These are phyloP conservation scores for Sesbania bispinosa DNA, from an alignment of 306 rosid genomes.

Conservation along the genomic window DNA sequence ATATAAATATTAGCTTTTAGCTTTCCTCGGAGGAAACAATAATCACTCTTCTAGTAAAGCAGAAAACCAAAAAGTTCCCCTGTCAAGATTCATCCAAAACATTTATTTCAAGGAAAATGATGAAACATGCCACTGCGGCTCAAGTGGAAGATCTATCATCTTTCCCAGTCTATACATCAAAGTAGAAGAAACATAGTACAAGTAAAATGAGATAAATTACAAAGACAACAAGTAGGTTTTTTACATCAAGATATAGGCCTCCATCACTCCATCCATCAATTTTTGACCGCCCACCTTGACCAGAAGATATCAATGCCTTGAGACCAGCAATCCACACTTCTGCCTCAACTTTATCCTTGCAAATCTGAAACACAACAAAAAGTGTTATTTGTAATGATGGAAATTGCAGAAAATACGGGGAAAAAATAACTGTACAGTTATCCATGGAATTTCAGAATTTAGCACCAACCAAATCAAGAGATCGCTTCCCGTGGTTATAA, in stretches of 20 bases:
- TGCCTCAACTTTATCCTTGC: constrained; percentile 95
- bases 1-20: neutral
- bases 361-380: constrained; percentile 54
- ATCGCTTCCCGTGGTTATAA: constrained; percentile 91
- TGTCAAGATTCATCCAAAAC: neutral
- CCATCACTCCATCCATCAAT: constrained; percentile 99
- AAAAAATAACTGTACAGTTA: neutral
- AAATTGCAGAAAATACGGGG: constrained; percentile 8
- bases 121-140: constrained; percentile 12
- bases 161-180: neutral
- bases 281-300: constrained; percentile 94
- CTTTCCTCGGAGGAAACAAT: neutral
- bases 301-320: constrained; percentile 65
- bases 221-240: constrained; percentile 30
- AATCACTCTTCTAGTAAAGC: neutral
- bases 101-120: constrained; percentile 16
- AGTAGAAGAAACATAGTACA: constrained; percentile 8
- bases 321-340: constrained; percentile 96
- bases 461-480: constrained; percentile 92
- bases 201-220: constrained; percentile 20
- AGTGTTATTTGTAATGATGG: neutral
- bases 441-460: constrained; percentile 12
- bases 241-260: constrained; percentile 86
- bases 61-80: neutral
- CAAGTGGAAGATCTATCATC: neutral